Evolutionary conservation across 495 filamentous ascomycete genomes (phyloP).

Genomic region (Aspergillus heteromorphus): DNA sequence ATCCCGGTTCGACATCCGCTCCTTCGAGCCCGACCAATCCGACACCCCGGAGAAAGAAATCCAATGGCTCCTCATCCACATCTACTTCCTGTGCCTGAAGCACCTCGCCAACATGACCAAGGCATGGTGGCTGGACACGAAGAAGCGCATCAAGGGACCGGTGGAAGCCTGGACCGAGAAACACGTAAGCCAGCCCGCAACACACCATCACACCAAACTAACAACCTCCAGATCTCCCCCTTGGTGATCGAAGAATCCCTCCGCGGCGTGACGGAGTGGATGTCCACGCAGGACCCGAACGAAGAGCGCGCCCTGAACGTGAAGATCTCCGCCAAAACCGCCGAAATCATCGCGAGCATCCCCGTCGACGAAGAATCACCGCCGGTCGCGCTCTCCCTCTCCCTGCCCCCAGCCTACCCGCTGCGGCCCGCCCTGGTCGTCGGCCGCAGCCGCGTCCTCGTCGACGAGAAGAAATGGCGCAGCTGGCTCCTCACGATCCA

Average conservation of each 20-base stretch:
- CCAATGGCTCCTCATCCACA: constrained; percentile 76
- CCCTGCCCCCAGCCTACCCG: constrained; percentile 74
- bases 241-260: constrained; percentile 68
- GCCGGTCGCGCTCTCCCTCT: constrained; percentile 69
- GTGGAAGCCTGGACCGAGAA: constrained; percentile 79
- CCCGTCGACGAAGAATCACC: constrained; percentile 82
- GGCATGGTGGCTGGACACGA: constrained; percentile 76
- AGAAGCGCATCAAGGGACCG: constrained; percentile 67
- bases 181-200: constrained; percentile 39
- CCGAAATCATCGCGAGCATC: constrained; percentile 76
- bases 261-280: constrained; percentile 68
- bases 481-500: constrained; percentile 80
- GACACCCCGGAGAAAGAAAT: constrained; percentile 62
- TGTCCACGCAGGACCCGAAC: constrained; percentile 43
- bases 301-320: constrained; percentile 67
- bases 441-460: constrained; percentile 73
- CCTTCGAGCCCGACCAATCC: constrained; percentile 55
- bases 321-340: constrained; percentile 60
- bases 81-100: constrained; percentile 77
- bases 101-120: constrained; percentile 74
- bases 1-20: constrained; percentile 60
- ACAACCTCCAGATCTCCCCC: constrained; percentile 60
- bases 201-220: background rate
- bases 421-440: constrained; percentile 71
- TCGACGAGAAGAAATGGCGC: constrained; percentile 86